Evolutionary conservation across 805 yeast genomes (phyloP), one percentile per base, ranked within the genome.

Genomic region (Wickerhamomyces ciferrii): DNA sequence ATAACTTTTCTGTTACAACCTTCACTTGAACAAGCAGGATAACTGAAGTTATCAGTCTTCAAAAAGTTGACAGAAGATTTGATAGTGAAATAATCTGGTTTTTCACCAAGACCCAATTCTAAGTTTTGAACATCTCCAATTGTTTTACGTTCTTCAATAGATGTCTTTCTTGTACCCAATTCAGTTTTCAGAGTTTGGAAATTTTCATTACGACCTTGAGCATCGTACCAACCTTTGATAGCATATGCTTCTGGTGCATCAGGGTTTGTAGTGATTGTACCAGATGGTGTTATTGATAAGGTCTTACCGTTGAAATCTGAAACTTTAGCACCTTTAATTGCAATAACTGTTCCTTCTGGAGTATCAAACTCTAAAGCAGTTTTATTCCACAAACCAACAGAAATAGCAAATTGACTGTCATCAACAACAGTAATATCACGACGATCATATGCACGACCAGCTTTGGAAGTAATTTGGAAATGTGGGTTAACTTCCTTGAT

Each of bases 171-270:
- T 14, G 62, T 59, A 11, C 63, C 63, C n/a, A 68, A 54, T 53
- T 83, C 90, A 6, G 69, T 63, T 58, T 79, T 82, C 61, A 88
- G 65, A 11, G 82, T 70, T 54, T 78, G 77, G 70, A 87, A 90
- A 36, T 64, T 67, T 46, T 80, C 81, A 45, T 71, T 67, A 20
- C 75, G 74, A 36, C 97, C 97, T 54, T 78, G 81, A 37, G 84
- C 77, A 59, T 89, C 96, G 60, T 81, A 94, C 99, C 99, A 94
- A 7, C 98, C 98, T 65, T 89, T 88, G 55, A 94, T 75, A 45
- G 79, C 75, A 63, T 81, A 89, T 4, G 97, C 92, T 63, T 89
- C 97, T 18, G 87, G 83, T 20, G 87, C 77, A 60, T 91, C 97
- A 2, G 99, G 99, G 58, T 88, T 87, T 13, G 87, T 75, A 34